A percentile compares a stretch with the other conserved stretches of the same genome.
phyloP scores from a whole-genome alignment of 257 asterid genomes.

The Asclepias syriaca region DNA sequence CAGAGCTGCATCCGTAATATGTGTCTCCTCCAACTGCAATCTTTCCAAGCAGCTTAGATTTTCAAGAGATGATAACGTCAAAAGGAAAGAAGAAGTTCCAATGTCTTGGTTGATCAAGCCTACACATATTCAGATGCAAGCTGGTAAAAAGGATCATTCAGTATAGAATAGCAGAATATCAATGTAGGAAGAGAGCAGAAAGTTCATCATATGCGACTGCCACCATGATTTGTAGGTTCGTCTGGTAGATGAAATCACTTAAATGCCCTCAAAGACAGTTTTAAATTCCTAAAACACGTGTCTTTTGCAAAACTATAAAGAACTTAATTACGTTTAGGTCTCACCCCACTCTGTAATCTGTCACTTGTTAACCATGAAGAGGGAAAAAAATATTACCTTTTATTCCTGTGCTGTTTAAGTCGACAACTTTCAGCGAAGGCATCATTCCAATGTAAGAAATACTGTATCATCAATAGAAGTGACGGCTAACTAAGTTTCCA shows the following conservation, averaged over 20 bases:
- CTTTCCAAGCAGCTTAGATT: constrained; percentile 55
- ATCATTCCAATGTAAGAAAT: constrained; percentile 57
- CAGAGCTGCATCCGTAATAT: constrained; percentile 50
- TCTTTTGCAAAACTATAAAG: neutral
- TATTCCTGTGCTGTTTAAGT: constrained; percentile 56
- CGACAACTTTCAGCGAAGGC: constrained; percentile 56
- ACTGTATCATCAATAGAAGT: constrained; percentile 55
- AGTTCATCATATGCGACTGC: neutral
- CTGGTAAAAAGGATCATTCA: neutral
- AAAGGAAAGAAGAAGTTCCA: constrained; percentile 27
- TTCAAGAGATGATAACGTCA: constrained; percentile 47
- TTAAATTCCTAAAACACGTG: neutral
- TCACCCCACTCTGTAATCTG: neutral
- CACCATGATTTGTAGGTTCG: neutral
- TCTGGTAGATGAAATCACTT: neutral
- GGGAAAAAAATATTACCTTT: constrained; percentile 45
- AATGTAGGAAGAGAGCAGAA: neutral
- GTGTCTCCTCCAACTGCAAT: constrained; percentile 57
- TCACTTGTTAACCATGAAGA: neutral
- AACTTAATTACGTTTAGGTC: neutral
- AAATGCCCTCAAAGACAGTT: neutral
- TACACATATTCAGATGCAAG: constrained; percentile 13
- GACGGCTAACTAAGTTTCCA: constrained; percentile 63
- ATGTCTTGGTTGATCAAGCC: constrained; percentile 40
- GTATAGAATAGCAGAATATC: neutral